phyloP scores from a whole-genome alignment of 352 stramenopile genomes.

The Globisporangium paroecandrum region DNA sequence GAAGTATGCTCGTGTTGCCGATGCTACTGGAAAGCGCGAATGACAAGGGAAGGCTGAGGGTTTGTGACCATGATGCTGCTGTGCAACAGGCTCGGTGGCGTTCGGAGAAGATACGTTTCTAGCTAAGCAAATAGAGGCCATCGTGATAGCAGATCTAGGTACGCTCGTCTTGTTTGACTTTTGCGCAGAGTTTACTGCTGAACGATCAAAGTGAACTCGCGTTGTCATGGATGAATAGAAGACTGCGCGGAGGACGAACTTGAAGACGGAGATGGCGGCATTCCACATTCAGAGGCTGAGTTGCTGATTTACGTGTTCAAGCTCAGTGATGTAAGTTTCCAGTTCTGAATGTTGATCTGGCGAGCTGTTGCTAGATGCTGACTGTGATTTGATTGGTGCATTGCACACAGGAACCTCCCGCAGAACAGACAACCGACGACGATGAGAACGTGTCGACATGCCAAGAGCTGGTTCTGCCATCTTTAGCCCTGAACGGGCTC shows the following conservation, averaged over 20 bases:
- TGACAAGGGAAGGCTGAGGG: not conserved
- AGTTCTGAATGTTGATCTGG: too few relatives aligned
- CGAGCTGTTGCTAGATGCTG: not conserved
- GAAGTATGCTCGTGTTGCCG: not conserved
- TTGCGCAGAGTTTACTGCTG: not conserved
- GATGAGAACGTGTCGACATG: conserved; percentile 81
- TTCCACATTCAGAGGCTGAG: conserved; percentile 29
- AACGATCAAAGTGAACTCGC: not conserved
- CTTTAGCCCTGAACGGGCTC: conserved; percentile 57
- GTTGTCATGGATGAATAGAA: conserved; percentile 14
- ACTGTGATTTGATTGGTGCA: not conserved
- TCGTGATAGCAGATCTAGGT: conserved; percentile 48
- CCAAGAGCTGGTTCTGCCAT: conserved; percentile 71
- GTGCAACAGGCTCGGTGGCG: conserved; percentile 26
- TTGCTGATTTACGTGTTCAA: conserved; percentile 73
- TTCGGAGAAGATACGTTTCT: conserved; percentile 28
- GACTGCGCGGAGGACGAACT: conserved; percentile 13
- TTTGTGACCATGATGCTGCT: not conserved
- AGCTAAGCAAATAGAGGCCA: conserved; percentile 29
- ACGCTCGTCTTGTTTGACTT: not conserved
- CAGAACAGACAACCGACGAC: conserved; percentile 74
- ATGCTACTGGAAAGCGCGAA: not conserved
- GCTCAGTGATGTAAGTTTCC: conserved; percentile 45
- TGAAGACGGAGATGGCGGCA: not conserved
- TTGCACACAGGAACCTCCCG: conserved; percentile 45